Conservation (phyloP, 805 yeast genomes). For the Schizosaccharomyces octosporus region DNA sequence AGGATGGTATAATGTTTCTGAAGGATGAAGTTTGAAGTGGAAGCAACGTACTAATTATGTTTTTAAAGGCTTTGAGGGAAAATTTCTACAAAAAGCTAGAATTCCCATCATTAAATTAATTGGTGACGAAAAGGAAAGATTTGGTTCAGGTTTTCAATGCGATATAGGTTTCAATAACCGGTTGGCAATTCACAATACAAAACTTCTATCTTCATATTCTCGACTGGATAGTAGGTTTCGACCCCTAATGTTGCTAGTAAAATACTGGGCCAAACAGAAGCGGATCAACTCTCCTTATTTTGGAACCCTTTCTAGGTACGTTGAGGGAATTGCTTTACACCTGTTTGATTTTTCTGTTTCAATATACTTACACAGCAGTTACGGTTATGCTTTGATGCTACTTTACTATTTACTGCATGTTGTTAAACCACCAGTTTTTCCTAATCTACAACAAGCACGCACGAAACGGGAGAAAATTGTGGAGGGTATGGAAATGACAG, state of each 20-base stretch:
- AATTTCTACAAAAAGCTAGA: neutral
- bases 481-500: neutral
- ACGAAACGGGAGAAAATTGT: neutral
- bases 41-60: neutral
- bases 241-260: neutral
- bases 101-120: neutral
- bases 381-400: conserved; percentile 1
- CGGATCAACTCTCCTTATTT: conserved; percentile 2
- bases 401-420: conserved; percentile 2
- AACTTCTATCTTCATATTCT: neutral
- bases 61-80: neutral
- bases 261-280: conserved; percentile 1
- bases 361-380: neutral
- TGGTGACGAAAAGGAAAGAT: neutral
- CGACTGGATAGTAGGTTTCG: neutral
- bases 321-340: neutral
- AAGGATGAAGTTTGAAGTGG: too few relatives aligned
- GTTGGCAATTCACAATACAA: conserved; percentile 1
- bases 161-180: conserved; percentile 1
- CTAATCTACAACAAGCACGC: neutral
- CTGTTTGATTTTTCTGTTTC: neutral
- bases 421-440: neutral
- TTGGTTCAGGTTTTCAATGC: neutral
- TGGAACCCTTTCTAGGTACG: neutral
- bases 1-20: too few relatives aligned